Evolutionary conservation across 2,329 filamentous ascomycete species (phyloP).

Genomic region (Didymella exigua): DNA sequence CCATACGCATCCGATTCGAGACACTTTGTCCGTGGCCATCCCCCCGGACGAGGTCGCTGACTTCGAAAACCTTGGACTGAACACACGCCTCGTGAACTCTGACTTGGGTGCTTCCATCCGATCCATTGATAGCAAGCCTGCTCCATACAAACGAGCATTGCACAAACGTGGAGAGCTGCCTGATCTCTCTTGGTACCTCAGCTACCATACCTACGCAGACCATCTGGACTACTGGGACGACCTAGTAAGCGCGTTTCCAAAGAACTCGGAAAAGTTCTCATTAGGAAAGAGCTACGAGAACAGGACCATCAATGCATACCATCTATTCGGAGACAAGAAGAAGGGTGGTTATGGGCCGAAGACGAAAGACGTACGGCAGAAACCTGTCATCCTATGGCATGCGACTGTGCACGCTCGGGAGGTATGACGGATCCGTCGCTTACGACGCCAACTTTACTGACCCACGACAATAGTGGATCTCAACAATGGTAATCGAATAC

Average conservation of each 20-base stretch:
- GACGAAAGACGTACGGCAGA: constrained; percentile 17
- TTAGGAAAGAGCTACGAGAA: constrained; percentile 41
- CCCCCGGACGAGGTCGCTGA: constrained; percentile 46
- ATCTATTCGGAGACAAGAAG: constrained; percentile 34
- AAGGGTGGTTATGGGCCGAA: constrained; percentile 15
- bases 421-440: constrained; percentile 40
- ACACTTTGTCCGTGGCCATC: constrained; percentile 44
- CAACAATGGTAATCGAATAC: constrained; percentile 37
- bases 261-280: constrained; percentile 35
- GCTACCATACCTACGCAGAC: constrained; percentile 40
- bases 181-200: constrained; percentile 49
- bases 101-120: constrained; percentile 53
- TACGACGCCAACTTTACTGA: not conserved
- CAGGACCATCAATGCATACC: constrained; percentile 37
- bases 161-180: constrained; percentile 41
- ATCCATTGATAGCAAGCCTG: constrained; percentile 18
- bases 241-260: constrained; percentile 33
- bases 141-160: constrained; percentile 19
- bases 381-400: constrained; percentile 43
- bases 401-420: constrained; percentile 44
- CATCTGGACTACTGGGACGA: constrained; percentile 40
- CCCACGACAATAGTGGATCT: constrained; percentile 7
- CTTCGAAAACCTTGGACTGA: constrained; percentile 48
- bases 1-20: constrained; percentile 28
- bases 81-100: constrained; percentile 50